Evolutionary conservation across 345 rosid genomes (phyloP), one percentile per base, ranked within the genome.

Genomic region (Citrus inodora): DNA sequence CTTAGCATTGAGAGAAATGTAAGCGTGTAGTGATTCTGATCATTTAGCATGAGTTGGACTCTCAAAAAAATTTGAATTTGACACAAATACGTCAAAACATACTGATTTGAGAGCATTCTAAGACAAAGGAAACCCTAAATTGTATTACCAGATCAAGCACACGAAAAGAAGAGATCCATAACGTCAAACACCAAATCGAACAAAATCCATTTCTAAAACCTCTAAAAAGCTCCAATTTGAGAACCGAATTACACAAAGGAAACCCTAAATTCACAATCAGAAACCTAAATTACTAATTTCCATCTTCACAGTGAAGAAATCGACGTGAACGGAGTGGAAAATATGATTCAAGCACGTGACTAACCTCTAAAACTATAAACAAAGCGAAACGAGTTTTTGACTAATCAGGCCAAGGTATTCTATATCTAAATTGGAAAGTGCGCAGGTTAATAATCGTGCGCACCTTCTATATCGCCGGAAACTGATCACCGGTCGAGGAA

Each of bases 391-490:
- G 48, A 71, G 62, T 66, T 81, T 46, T 64, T 74, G 66, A 81
- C 70, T 42, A 81, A 86, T 74, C 48, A 71, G 80, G 85, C 75
- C 79, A 51, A 79, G 85, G 30, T 27, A 38, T 75, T 60, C 27
- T 40, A 67, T 72, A 40, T 28, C 70, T 46, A 13, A 77, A 67
- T 37, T 76, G 85, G 69, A 73, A 33, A 76, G 83, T 81, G 89
- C 86, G 81, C 90, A 78, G 87, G 85, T 82, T 79, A 80, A 75
- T 28, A 86, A 87, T 83, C 81, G 78, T 71, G 84, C 89, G 85
- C 90, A 79, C 85, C 86, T 84, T 73, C 68, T 59, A 42, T 82
- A 85, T 86, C 88, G 88, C 91, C 93, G 92, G 92, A 35, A 65
- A 85, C 71, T 61, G 74, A 79, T 75, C 83, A 77, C 87, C 83